Percentiles rank a stretch among this genome's conserved stretches.
Conservation (phyloP, 495 filamentous ascomycete species). For the Evansstolkia leycettana region DNA sequence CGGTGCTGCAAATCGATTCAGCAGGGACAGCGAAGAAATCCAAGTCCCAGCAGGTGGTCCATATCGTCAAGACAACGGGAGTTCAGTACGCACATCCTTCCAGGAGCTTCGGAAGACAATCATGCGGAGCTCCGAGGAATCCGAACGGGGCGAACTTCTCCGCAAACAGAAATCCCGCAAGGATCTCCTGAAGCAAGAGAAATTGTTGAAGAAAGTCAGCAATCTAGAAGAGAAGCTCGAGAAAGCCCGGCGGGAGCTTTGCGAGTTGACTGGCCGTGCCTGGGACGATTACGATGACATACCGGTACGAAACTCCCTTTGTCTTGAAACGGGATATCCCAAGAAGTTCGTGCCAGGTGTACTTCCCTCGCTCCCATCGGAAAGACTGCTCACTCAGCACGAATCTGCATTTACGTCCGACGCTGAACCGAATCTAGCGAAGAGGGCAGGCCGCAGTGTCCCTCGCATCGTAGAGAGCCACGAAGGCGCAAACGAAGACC, state of each 20-base stretch:
- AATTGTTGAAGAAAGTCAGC: slow-evolving; percentile 51
- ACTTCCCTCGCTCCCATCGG: slow-evolving; percentile 47
- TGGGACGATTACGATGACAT: slow-evolving; percentile 22
- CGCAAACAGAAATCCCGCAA: slow-evolving; percentile 43
- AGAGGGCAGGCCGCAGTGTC: neutral
- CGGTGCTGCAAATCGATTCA: neutral
- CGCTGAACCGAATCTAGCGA: neutral
- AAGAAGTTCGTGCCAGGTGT: slow-evolving; percentile 41
- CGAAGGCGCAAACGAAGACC: neutral
- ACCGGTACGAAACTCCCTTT: slow-evolving; percentile 6
- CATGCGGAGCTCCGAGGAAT: slow-evolving; percentile 17
- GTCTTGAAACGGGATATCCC: slow-evolving; percentile 15
- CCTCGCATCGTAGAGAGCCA: neutral
- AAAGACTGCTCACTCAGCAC: slow-evolving; percentile 35
- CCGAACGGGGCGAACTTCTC: slow-evolving; percentile 11
- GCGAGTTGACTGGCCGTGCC: slow-evolving; percentile 32
- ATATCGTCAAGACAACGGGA: slow-evolving; percentile 7
- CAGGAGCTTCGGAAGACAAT: slow-evolving; percentile 26
- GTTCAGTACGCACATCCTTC: slow-evolving; percentile 23
- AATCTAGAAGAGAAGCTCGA: slow-evolving; percentile 52
- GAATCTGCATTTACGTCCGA: slow-evolving; percentile 1
- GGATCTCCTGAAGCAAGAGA: slow-evolving; percentile 49
- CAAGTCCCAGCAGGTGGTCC: too few species aligned
- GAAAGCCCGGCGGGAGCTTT: slow-evolving; percentile 45
- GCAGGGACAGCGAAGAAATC: too few species aligned